Percentiles rank a stretch among this genome's conserved stretches.
Conservation (phyloP, 2,329 filamentous ascomycete species). For the Chaetomiaceae sp. region DNA sequence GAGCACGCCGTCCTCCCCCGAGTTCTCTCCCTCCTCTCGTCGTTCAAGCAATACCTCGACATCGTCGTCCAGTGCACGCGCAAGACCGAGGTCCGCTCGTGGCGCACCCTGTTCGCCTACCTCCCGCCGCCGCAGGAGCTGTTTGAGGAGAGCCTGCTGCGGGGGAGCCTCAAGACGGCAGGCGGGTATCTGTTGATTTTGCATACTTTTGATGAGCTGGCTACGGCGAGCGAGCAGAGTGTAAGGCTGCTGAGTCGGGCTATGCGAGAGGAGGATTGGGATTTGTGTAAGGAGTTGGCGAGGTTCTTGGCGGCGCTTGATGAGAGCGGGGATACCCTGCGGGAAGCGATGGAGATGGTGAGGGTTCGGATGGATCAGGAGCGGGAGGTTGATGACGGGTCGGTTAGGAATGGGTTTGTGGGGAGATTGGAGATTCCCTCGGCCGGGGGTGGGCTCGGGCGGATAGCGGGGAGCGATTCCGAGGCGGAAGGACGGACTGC, state of each 20-base stretch:
- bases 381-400: constrained; percentile 31
- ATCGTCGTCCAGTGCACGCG: constrained; percentile 95
- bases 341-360: constrained; percentile 64
- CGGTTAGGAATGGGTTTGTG: constrained; percentile 28
- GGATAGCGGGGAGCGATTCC: constrained; percentile 23
- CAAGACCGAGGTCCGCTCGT: constrained; percentile 92
- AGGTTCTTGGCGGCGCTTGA: constrained; percentile 94
- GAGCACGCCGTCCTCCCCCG: constrained; percentile 62
- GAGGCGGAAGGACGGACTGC: constrained; percentile 21
- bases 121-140: constrained; percentile 85
- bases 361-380: constrained; percentile 37
- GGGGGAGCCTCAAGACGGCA: constrained; percentile 86
- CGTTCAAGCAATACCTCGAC: constrained; percentile 82
- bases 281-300: constrained; percentile 89
- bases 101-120: constrained; percentile 89
- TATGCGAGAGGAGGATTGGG: constrained; percentile 84
- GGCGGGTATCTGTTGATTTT: constrained; percentile 94
- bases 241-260: constrained; percentile 77
- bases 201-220: constrained; percentile 72
- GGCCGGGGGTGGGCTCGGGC: constrained; percentile 8
- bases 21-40: constrained; percentile 61
- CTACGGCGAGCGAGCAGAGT: constrained; percentile 68
- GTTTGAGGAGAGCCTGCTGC: constrained; percentile 85
- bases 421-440: constrained; percentile 29
- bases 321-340: constrained; percentile 73